These are phyloP conservation scores for Aspergillus sclerotiicarbonarius DNA, from an alignment of 495 filamentous ascomycete species.

Conservation along the genomic window DNA sequence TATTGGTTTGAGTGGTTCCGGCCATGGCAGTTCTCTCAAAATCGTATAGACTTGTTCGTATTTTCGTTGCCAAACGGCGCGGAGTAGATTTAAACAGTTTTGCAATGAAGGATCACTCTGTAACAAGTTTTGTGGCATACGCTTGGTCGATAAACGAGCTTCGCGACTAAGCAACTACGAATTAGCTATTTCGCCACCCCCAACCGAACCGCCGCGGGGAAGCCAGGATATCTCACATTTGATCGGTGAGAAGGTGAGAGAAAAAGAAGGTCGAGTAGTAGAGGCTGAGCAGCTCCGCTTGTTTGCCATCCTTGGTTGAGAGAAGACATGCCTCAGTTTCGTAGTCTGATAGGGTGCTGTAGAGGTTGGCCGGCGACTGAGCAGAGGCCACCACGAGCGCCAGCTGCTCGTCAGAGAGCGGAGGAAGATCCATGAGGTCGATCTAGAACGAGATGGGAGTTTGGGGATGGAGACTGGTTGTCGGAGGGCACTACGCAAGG, in stretches of 20 bases:
- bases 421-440: slow-evolving; percentile 33
- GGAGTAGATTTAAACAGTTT: slow-evolving; percentile 45
- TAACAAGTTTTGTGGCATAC: slow-evolving; percentile 40
- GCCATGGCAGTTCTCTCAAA: slow-evolving; percentile 44
- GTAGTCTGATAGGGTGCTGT: slow-evolving; percentile 43
- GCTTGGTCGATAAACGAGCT: slow-evolving; percentile 50
- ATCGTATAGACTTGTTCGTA: slow-evolving; percentile 43
- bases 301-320: slow-evolving; percentile 19
- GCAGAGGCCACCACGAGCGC: slow-evolving; percentile 33
- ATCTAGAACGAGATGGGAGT: background rate
- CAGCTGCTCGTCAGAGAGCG: slow-evolving; percentile 39
- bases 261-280: slow-evolving; percentile 55
- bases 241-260: slow-evolving; percentile 49
- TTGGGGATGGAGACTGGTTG: background rate
- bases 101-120: slow-evolving; percentile 42
- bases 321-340: slow-evolving; percentile 42
- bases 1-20: slow-evolving; percentile 35
- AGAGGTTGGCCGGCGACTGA: slow-evolving; percentile 40
- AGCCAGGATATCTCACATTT: slow-evolving; percentile 43
- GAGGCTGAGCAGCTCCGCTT: slow-evolving; percentile 36
- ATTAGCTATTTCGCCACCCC: slow-evolving; percentile 1
- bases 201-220: too few relatives aligned
- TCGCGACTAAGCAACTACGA: slow-evolving; percentile 36
- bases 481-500: background rate
- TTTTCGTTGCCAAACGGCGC: slow-evolving; percentile 49